Base-by-base conservation (phyloP, 805 yeast species). In the Candida schatavii region DNA sequence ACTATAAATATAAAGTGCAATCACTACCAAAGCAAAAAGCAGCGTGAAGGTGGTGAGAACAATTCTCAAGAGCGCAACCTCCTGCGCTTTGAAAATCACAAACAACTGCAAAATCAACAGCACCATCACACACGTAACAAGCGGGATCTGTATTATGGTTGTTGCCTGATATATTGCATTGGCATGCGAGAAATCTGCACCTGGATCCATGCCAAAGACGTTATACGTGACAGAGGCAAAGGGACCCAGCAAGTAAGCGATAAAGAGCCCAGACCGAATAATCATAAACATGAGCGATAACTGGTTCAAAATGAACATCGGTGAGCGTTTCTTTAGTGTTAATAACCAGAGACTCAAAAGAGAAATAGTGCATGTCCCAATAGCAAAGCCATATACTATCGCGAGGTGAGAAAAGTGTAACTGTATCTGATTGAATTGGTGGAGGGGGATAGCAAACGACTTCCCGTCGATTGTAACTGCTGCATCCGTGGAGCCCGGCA, bases 221-320 rank as follows among this genome's bases (percentile, higher is more conserved):
- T 66, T 62, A 23, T 74, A 72, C 0, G 83, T 64, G 1, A 80
- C 41, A 0, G 81, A 64, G 22, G 74, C 66, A 48, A 74, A 77
- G 1, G 80, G 71, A 9, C 85, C 78, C 26, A 73, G 53, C 15
- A 81, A 56, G 48, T 81, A 80, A 10, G 64, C 71, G 22, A 85
- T 52, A 61, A 75, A 81, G 4, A 89, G 61, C 2, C 77, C 73
- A 1, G 89, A 77, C 40, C 85, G 83, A 13, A 88, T 43, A 3
- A 83, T 59, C 40, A 83, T 62, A 3, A 80, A 56, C 2, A 77
- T 38, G 40, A 91, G 66, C 26, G 85, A 77, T 2, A 70, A 39
- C 56, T 81, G 81, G 60, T 90, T 89, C 35, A 88, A 62, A n/a
- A 81, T 58, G 58, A 88, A 91, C 22, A 88, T 77, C 5, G 89